A percentile compares a stretch with the other conserved stretches of the same genome.
Conservation (phyloP, 768 basidiomycete species). For the Mycena rosella region DNA sequence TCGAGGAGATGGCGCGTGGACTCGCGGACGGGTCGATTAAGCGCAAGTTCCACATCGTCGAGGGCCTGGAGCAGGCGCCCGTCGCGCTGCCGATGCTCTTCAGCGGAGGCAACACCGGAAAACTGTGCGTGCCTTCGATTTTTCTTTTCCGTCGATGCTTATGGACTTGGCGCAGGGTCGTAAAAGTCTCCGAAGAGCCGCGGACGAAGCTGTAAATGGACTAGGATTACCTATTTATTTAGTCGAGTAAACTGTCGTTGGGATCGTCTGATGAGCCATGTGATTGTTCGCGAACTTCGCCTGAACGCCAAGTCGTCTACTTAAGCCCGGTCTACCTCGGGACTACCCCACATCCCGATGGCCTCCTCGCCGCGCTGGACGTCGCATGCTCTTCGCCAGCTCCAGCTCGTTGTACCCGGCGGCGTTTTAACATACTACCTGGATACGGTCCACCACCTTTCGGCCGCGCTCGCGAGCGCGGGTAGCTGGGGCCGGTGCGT, state of each 20-base stretch:
- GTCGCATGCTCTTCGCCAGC: conserved; percentile 39
- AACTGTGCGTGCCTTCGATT: conserved; percentile 60
- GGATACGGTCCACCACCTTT: conserved; percentile 66
- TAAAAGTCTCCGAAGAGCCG: conserved; percentile 66
- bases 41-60: conserved; percentile 82
- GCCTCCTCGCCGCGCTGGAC: conserved; percentile 30
- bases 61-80: conserved; percentile 82
- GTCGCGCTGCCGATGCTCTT: conserved; percentile 78
- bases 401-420: conserved; percentile 79
- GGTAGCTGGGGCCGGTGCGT: conserved; percentile 69
- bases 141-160: conserved; percentile 21
- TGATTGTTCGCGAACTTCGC: background rate
- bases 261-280: background rate
- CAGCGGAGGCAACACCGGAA: conserved; percentile 83
- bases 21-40: conserved; percentile 80
- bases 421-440: conserved; percentile 72
- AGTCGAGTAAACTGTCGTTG: background rate
- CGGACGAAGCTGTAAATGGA: conserved; percentile 50
- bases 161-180: conserved; percentile 55
- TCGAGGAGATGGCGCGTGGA: conserved; percentile 67
- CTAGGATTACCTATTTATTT: background rate
- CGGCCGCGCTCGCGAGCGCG: conserved; percentile 46
- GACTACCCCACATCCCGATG: conserved; percentile 10
- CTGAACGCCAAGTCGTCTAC: no score
- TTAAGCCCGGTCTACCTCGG: no score